Evolutionary conservation across 345 rosid genomes (phyloP).

Genomic region (rapeseed (Brassica napus)): DNA sequence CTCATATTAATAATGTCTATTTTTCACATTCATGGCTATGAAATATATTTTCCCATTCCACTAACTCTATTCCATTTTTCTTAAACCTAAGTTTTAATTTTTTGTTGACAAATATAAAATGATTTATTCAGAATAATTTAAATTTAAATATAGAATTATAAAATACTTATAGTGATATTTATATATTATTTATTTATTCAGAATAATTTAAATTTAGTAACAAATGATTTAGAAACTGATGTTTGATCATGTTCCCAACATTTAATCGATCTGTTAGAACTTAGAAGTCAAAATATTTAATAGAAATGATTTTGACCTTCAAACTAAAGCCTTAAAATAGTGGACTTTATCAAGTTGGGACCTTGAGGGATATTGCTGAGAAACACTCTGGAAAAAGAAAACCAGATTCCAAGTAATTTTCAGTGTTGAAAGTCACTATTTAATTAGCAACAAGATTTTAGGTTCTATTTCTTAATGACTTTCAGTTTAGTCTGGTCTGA

Average conservation of each 20-base stretch:
- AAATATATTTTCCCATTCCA: neutral
- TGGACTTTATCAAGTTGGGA: neutral
- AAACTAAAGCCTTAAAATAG: neutral
- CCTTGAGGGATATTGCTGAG: neutral
- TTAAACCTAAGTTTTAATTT: neutral
- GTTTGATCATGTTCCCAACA: neutral
- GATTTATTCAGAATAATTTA: too few relatives aligned
- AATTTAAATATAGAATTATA: neutral
- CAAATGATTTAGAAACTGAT: neutral
- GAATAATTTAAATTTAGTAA: neutral
- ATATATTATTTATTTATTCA: neutral
- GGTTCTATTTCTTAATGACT: neutral
- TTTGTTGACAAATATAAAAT: too few relatives aligned
- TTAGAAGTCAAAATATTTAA: neutral
- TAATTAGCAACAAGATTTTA: neutral
- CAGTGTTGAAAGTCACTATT: conserved; percentile 4
- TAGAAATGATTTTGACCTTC: neutral
- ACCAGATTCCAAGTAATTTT: neutral
- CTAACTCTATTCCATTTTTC: neutral
- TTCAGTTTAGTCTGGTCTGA: neutral
- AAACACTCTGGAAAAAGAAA: neutral
- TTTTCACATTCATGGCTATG: neutral
- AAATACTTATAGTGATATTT: neutral
- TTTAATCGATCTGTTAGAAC: neutral
- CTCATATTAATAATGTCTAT: neutral